Evolutionary conservation across 2,329 filamentous ascomycete species (phyloP).

Genomic region (Pestalotiopsis sp.): DNA sequence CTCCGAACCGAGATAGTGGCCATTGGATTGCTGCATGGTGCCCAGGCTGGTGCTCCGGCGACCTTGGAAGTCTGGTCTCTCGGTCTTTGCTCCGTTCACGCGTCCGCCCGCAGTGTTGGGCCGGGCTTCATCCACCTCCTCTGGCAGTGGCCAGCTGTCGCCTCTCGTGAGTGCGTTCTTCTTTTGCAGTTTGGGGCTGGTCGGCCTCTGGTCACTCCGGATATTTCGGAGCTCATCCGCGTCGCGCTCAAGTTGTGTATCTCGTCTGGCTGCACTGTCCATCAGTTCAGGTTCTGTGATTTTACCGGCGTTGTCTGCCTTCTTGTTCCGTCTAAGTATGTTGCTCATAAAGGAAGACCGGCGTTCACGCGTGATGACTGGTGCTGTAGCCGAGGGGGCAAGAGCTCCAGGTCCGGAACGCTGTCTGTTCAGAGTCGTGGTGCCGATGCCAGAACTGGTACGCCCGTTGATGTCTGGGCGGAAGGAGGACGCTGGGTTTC

Average conservation of each 20-base stretch:
- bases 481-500: conserved; percentile 20
- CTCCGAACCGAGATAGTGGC: conserved; percentile 30
- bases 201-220: conserved; percentile 34
- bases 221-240: conserved; percentile 53
- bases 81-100: conserved; percentile 18
- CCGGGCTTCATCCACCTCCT: conserved; percentile 29
- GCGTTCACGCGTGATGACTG: conserved; percentile 30
- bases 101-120: conserved; percentile 32
- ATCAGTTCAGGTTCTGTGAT: conserved; percentile 54
- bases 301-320: conserved; percentile 47
- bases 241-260: conserved; percentile 64
- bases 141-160: conserved; percentile 53
- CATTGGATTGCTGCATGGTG: conserved; percentile 38
- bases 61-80: conserved; percentile 19
- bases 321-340: conserved; percentile 68
- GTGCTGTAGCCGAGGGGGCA: conserved; percentile 16
- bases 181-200: conserved; percentile 49
- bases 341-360: conserved; percentile 56
- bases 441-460: conserved; percentile 28
- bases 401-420: conserved; percentile 31
- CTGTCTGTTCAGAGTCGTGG: conserved; percentile 28
- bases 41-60: conserved; percentile 31
- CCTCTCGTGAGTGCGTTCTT: conserved; percentile 38
- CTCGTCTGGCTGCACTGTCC: conserved; percentile 63
- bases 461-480: conserved; percentile 19